Evolutionary conservation across 768 basidiomycete genomes (phyloP), one percentile per base, ranked within the genome.

Genomic region (Psilocybe tampanensis): DNA sequence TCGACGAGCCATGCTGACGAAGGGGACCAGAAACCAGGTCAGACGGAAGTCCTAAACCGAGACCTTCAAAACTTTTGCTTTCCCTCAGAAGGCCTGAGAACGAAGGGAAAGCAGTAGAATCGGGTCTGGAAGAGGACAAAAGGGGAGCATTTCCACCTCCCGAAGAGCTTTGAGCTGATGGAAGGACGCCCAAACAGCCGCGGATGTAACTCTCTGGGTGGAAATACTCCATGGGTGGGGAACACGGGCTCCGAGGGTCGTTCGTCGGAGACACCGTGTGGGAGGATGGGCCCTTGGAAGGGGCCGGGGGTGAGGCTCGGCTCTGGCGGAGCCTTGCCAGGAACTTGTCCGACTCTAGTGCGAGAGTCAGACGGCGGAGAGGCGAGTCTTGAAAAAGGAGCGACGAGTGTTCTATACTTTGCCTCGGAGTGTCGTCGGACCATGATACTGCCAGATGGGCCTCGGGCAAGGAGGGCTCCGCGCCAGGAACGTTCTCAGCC

Each of bases 21-120:
- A 58, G 56, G 15, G 53, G 51, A 3, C 56, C 50, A 24, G 53
- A 58, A 21, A 55, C 54, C 18, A 65, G 43, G 24, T 55, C 43
- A 21, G 64, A 63, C 23, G 64, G 64, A 22, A 63, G 53, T 19
- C 64, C 64, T 15, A 61, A 54, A 41, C 61, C 61, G 47, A 64
- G 41, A 23, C 42, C 53, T 22, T 59, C 61, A 24, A 41, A 18
- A 26, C 44, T 55, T 45, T 57, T 55, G 33, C 55, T 59, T 13
- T 55, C 42, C 43, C 43, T 21, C 13, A 21, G 44, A 9, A 23
- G 15, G 18, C 32, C 33, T 15, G 48, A 32, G 32, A 19, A 26
- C 29, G 43, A 44, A 44, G 55, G 32, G 11, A 36, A 15, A 23
- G 23, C 32, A n/a, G 18, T 13, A 8, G 33, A 26, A 11, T 23